Evolutionary conservation across 1,139 yeast genomes (phyloP), one percentile per base, ranked within the genome.

Genomic region (Debaryomycetaceae sp.): DNA sequence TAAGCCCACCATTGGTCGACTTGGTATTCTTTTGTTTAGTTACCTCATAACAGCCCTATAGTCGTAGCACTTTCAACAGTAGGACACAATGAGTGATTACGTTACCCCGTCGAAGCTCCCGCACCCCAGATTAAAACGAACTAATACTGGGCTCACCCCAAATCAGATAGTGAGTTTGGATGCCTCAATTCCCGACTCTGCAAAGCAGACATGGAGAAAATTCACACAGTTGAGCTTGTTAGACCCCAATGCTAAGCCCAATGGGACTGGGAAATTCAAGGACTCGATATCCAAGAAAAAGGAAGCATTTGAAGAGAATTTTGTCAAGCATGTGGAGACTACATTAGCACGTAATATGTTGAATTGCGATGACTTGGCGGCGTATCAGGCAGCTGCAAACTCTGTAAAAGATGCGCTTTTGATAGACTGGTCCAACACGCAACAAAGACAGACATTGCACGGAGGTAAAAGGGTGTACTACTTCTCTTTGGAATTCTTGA

Each of bases 361-460:
- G 76, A 90, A 91, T 62, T 89, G 97, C 69, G 97, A 90, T 63
- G 84, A 84, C 48, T 73, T 89, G 62, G 97, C 96, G 38, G 97
- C 97, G 22, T 91, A 90, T 62, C 95, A 87, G 62, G 96, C 97
- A 1, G 81, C 95, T 36, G 83, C 96, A 3, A 76, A 75, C 56
- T 75, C 96, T 22, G 78, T 90, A 47, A 75, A 96, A 53, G 97
- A 90, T 64, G 83, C 85, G 43, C 72, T 91, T 60, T 77, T 89
- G 56, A 75, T 88, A 44, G 90, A 88, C 56, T 91, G 97, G 97
- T 89, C 91, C 60, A 84, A 85, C 63, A 90, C 97, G 42, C 97
- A 90, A 68, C 97, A 90, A 65, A 78, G 81, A 55, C 95, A 88
- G 65, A 88, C 97, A 17, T 66, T 86, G 44, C 82, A 81, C 55